Evolutionary conservation across 345 rosid species (phyloP).

Genomic region (Brassica cretica): DNA sequence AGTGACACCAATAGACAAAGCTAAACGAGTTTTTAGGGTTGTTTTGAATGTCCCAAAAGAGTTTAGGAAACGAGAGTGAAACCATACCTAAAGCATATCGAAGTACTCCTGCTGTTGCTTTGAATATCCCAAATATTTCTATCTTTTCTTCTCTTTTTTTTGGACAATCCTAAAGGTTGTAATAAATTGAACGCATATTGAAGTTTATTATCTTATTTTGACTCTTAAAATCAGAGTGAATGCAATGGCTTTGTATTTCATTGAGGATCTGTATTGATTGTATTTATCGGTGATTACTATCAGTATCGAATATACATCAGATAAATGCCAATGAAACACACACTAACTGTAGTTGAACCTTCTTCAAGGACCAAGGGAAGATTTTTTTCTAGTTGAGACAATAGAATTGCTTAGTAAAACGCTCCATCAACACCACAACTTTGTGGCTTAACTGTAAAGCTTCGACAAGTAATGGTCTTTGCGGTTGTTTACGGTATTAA

Average conservation of each 20-base stretch:
- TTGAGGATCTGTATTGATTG: too few species aligned
- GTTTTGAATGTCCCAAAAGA: not conserved
- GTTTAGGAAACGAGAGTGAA: not conserved
- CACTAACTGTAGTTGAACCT: not conserved
- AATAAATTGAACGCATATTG: not conserved
- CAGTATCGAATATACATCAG: not conserved
- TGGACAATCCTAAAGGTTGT: not conserved
- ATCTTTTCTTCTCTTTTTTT: not conserved
- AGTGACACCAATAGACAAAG: not conserved
- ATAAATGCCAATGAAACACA: not conserved
- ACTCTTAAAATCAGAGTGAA: not conserved
- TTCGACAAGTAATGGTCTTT: too few species aligned
- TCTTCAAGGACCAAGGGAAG: not conserved
- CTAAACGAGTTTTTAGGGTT: not conserved
- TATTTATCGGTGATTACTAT: too few species aligned
- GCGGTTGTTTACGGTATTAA: too few species aligned
- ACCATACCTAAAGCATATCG: not conserved
- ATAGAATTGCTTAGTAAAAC: too few species aligned
- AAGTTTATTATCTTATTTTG: not conserved
- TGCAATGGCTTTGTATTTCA: not conserved
- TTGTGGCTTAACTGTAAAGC: too few species aligned
- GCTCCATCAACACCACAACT: not conserved
- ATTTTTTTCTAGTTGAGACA: not conserved
- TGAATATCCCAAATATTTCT: not conserved
- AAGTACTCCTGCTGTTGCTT: not conserved